Evolutionary conservation across 2,329 filamentous ascomycete species (phyloP), one percentile per base, ranked within the genome.

Genomic region (Fonsecaea monophora): DNA sequence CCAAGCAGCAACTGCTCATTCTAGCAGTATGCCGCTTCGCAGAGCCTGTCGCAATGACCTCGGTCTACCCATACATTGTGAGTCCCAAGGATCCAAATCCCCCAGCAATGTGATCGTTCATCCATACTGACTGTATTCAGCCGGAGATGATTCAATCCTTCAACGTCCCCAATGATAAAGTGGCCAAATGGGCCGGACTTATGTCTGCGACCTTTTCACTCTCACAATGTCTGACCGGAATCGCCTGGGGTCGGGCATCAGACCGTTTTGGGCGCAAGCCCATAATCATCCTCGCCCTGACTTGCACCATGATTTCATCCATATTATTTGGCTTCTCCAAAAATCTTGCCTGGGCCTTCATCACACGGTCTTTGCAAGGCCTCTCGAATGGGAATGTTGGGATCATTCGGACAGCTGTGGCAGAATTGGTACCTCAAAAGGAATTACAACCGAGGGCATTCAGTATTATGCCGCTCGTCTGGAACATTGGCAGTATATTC

Each of bases 321-420:
- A 73, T 97, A 21, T 71, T 92, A 25, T 97, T 94, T 87, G 94
- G 95, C 6, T 88, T 97, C 78, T 92, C 92, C 0, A 90, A 85
- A 3, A 92, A 84, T 70, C 79, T 98, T 9, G 79, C 87, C 3
- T 94, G 95, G 91, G 91, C 94, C 0, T 89, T 99, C 48, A 77
- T 84, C 3, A 86, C 92, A 12, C 87, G 94, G 74, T 90, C 88
- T 6, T 81, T 97, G n/a, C 86, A 92, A 72, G 94, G 95, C 1
- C 85, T 89, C 9, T 89, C 91, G 53, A 97, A 97, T 75, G 95
- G 94, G 62, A 98, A 97, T 75, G 90, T 94, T n/a, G 91, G 95
- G 1, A 97, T 97, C 68, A 90, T 97, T 70, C 83, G 94, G 71
- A 96, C 92, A 15, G 92, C 95, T 81, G 93, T 97, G 1, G 94